Conservation (phyloP, 2,329 filamentous ascomycete genomes). For the Hypoxylon sp. region DNA sequence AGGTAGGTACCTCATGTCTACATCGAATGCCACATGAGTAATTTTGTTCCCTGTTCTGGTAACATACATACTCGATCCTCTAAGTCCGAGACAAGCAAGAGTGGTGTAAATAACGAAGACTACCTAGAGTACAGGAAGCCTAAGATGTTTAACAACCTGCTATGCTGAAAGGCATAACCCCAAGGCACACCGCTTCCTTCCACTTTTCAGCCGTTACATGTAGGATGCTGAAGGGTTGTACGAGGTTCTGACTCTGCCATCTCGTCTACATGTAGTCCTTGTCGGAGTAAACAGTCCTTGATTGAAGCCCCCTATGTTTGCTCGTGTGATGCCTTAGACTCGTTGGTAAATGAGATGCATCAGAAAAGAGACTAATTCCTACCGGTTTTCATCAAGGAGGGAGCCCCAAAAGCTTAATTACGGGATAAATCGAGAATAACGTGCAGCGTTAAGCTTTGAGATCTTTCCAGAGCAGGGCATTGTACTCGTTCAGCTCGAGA, state of each 20-base stretch:
- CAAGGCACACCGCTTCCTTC: not conserved
- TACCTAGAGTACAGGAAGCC: not conserved
- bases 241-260: not conserved
- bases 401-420: constrained; percentile 12
- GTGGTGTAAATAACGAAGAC: not conserved
- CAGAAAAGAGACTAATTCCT: not conserved
- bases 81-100: not conserved
- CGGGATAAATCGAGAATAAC: not conserved
- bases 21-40: not conserved
- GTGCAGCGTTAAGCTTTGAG: not conserved
- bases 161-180: not conserved
- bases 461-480: not conserved
- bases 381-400: not conserved
- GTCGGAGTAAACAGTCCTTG: not conserved
- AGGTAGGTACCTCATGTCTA: not conserved
- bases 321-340: constrained; percentile 4
- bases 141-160: not conserved
- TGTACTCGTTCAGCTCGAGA: constrained; percentile 19
- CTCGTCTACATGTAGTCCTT: not conserved
- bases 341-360: not conserved
- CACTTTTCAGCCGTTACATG: not conserved
- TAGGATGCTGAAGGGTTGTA: not conserved
- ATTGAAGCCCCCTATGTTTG: not conserved
- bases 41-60: not conserved
- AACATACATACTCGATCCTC: not conserved